Conservation (phyloP, 2,329 filamentous ascomycete genomes). For the Apiospora phragmitis region DNA sequence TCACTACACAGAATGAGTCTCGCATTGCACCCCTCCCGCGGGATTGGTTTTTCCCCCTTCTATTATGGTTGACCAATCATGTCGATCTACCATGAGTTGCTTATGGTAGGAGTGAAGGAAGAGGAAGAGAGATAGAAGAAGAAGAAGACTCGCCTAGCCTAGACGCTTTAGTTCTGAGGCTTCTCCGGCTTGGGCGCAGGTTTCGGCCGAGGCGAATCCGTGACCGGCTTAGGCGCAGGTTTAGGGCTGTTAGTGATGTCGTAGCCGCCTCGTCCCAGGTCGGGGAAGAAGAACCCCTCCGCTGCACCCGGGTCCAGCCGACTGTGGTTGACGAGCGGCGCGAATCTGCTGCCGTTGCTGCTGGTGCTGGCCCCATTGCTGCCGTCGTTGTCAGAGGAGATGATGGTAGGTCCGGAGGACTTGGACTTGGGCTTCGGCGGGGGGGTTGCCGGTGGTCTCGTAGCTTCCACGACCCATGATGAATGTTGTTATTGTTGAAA, state of each 20-base stretch:
- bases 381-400: neutral
- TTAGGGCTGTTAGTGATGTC: neutral
- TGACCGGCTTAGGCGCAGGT: neutral
- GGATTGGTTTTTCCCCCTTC: neutral
- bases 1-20: neutral
- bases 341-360: neutral
- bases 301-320: neutral
- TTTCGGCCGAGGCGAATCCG: neutral
- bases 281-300: neutral
- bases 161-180: neutral
- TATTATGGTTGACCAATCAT: neutral
- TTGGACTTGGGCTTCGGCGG: neutral
- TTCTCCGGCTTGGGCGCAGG: neutral
- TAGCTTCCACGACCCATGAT: neutral
- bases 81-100: too few species aligned
- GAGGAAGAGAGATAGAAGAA: neutral
- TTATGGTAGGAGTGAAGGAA: neutral
- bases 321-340: neutral
- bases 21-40: too few species aligned
- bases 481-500: neutral
- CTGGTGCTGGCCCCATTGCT: neutral
- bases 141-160: neutral
- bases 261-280: neutral
- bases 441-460: neutral
- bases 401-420: neutral